These are phyloP conservation scores for Camellia japonica DNA, from an alignment of 148 eudicot species.

Conservation along the genomic window DNA sequence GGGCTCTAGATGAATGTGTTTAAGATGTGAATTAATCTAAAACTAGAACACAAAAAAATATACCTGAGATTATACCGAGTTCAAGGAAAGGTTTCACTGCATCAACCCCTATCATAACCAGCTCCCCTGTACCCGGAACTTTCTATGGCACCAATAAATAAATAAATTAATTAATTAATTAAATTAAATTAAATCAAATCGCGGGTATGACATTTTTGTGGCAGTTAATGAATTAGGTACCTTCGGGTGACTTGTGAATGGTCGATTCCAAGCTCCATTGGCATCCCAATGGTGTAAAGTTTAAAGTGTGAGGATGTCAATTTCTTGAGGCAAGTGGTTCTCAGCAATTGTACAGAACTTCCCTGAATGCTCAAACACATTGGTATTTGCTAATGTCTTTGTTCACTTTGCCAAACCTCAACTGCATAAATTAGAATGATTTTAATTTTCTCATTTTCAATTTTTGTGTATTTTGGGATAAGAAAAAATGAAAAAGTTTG, in stretches of 20 bases:
- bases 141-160: conserved; percentile 19
- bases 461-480: too few relatives aligned
- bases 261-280: conserved; percentile 37
- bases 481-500: too few relatives aligned
- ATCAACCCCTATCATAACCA: conserved; percentile 40
- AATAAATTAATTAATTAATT: not conserved
- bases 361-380: conserved; percentile 43
- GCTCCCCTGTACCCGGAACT: conserved; percentile 38
- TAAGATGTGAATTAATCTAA: not conserved
- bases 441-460: too few relatives aligned
- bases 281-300: conserved; percentile 36
- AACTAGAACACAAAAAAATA: not conserved
- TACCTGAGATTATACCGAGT: conserved; percentile 46
- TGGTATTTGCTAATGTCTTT: conserved; percentile 40
- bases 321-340: conserved; percentile 44
- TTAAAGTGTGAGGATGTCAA: conserved; percentile 31
- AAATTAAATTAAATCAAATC: too few relatives aligned
- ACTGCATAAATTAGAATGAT: conserved; percentile 20
- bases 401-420: conserved; percentile 36
- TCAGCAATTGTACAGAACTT: conserved; percentile 33
- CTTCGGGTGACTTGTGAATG: conserved; percentile 52
- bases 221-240: conserved; percentile 7
- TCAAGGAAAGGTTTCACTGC: conserved; percentile 36
- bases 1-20: not conserved
- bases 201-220: not conserved